Percentiles rank a stretch among this genome's conserved stretches.
Conservation (phyloP, 2,329 filamentous ascomycete species). For the Pseudocercospora fijiensis region DNA sequence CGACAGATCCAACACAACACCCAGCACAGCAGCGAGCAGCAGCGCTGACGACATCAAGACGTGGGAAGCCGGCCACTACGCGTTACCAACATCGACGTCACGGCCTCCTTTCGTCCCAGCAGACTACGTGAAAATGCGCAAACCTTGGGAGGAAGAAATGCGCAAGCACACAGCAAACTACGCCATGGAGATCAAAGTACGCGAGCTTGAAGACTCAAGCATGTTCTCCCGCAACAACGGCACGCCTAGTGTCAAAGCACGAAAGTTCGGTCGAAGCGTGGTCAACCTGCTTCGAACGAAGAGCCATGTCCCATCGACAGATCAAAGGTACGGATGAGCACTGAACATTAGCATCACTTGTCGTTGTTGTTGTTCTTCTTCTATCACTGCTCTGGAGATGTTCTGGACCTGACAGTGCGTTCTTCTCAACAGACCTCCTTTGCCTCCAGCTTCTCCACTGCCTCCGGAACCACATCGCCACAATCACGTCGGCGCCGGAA, state of each 20-base stretch:
- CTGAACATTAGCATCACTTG: background rate
- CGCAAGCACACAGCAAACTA: slow-evolving; percentile 29
- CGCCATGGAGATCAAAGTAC: slow-evolving; percentile 35
- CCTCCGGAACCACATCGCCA: slow-evolving; percentile 5
- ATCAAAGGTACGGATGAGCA: slow-evolving; percentile 18
- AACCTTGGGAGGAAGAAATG: slow-evolving; percentile 37
- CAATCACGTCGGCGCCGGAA: background rate
- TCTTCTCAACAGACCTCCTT: background rate
- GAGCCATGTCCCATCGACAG: slow-evolving; percentile 18
- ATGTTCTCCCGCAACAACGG: slow-evolving; percentile 24
- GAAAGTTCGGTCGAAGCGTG: slow-evolving; percentile 38
- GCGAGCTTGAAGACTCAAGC: slow-evolving; percentile 34
- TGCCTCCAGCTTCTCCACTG: slow-evolving; percentile 7
- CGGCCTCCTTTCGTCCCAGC: slow-evolving; percentile 35
- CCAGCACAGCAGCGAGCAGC: slow-evolving; percentile 24
- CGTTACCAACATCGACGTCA: slow-evolving; percentile 15
- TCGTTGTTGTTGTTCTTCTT: no score
- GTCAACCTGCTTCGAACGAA: slow-evolving; percentile 39
- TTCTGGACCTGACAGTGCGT: slow-evolving; percentile 1
- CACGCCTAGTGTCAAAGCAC: slow-evolving; percentile 38
- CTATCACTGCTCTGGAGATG: background rate
- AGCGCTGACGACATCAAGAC: slow-evolving; percentile 16
- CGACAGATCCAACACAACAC: slow-evolving; percentile 15
- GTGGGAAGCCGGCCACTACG: slow-evolving; percentile 19
- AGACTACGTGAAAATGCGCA: slow-evolving; percentile 34